phyloP scores from a whole-genome alignment of 306 rosid species.

The Medicago ruthenica region DNA sequence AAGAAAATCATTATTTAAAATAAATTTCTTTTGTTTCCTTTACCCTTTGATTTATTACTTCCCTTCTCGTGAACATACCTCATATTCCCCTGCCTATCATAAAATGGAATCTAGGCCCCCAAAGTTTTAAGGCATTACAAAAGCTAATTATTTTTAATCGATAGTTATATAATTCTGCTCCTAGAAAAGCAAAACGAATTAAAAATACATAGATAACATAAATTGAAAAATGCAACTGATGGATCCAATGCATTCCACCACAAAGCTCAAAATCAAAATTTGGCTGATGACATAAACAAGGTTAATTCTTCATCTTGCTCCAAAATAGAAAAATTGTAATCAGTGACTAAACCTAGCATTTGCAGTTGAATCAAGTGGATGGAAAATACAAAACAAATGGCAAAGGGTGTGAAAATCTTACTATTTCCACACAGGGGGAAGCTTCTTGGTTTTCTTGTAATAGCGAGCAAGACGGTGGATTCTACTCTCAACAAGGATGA shows the following conservation, averaged over 20 bases:
- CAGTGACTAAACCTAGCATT: background rate
- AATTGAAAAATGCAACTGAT: background rate
- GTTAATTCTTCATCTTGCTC: background rate
- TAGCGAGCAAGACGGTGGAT: conserved; percentile 74
- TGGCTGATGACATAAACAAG: background rate
- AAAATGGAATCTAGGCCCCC: background rate
- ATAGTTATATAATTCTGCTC: background rate
- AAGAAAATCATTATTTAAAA: background rate
- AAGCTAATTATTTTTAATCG: background rate
- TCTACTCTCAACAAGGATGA: conserved; percentile 79
- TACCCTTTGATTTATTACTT: background rate
- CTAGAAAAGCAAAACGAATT: background rate
- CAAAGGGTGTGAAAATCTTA: conserved; percentile 23
- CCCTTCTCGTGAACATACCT: background rate
- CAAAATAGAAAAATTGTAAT: background rate
- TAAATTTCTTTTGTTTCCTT: background rate
- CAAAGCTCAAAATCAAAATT: background rate
- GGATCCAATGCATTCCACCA: background rate
- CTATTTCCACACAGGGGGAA: conserved; percentile 78
- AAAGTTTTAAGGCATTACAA: background rate
- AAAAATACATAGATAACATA: background rate
- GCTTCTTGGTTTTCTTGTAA: conserved; percentile 82
- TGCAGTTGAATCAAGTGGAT: background rate
- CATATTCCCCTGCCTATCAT: background rate
- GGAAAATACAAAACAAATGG: background rate